phyloP scores from a whole-genome alignment of 1,284 basidiomycete genomes.

The Crucibulum parvulum region DNA sequence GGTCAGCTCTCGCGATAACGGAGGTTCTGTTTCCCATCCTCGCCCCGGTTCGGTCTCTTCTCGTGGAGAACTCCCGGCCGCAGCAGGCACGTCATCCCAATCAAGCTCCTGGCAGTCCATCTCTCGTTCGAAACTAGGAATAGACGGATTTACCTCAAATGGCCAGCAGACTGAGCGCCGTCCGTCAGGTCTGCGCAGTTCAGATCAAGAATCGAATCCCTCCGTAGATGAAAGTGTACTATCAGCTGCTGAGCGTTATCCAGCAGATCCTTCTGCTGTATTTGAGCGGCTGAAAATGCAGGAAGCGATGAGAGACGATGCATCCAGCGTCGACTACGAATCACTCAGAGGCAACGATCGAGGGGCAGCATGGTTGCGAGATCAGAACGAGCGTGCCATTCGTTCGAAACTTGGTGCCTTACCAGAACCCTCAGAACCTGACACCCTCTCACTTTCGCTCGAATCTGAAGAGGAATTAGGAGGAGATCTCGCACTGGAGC shows the following conservation, averaged over 20 bases:
- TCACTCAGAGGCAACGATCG: slow-evolving; percentile 61
- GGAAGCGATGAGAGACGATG: slow-evolving; percentile 47
- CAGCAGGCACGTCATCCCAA: not conserved
- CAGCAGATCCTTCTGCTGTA: slow-evolving; percentile 54
- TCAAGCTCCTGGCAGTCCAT: not conserved
- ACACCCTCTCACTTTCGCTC: slow-evolving; percentile 51
- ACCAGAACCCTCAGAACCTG: slow-evolving; percentile 65
- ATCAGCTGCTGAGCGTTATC: slow-evolving; percentile 36
- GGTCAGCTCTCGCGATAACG: slow-evolving; percentile 72
- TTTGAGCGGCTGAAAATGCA: slow-evolving; percentile 64
- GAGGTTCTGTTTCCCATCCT: slow-evolving; percentile 10
- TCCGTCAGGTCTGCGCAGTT: not conserved
- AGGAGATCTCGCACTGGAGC: slow-evolving; percentile 70
- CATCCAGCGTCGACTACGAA: slow-evolving; percentile 51
- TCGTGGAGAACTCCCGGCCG: slow-evolving; percentile 1
- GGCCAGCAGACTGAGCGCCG: not conserved
- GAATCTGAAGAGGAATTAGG: slow-evolving; percentile 47
- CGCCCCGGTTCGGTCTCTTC: not conserved
- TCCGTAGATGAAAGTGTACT: slow-evolving; percentile 36
- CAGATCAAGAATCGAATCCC: slow-evolving; percentile 16
- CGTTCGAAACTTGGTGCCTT: slow-evolving; percentile 65
- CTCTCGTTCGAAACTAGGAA: not conserved
- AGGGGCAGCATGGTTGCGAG: slow-evolving; percentile 81
- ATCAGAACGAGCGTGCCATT: slow-evolving; percentile 75
- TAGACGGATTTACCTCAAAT: not conserved